Evolutionary conservation across 805 yeast species (phyloP).

Genomic region (Ogataea ganodermae): DNA sequence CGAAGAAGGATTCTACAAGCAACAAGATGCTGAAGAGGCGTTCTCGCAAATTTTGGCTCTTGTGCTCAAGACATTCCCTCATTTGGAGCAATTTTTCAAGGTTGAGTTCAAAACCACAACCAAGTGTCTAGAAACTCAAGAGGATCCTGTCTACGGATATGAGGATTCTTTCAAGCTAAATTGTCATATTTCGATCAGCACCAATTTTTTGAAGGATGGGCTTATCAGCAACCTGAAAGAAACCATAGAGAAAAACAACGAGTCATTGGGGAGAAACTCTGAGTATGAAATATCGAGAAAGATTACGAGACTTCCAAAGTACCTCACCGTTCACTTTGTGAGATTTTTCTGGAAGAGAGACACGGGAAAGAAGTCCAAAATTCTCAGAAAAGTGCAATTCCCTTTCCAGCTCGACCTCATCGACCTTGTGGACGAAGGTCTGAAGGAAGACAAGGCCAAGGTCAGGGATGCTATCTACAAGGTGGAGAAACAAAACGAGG

Average conservation of each 20-base stretch:
- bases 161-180: slow-evolving; percentile 72
- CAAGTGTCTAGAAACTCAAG: slow-evolving; percentile 58
- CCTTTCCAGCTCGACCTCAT: slow-evolving; percentile 91
- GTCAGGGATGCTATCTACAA: slow-evolving; percentile 77
- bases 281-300: slow-evolving; percentile 59
- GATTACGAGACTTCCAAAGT: slow-evolving; percentile 81
- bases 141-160: slow-evolving; percentile 43
- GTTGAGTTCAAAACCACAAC: slow-evolving; percentile 64
- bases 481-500: slow-evolving; percentile 72
- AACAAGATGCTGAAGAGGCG: slow-evolving; percentile 98
- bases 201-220: slow-evolving; percentile 89
- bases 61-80: slow-evolving; percentile 50
- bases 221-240: slow-evolving; percentile 73
- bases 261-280: slow-evolving; percentile 69
- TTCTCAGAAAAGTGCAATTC: slow-evolving; percentile 89
- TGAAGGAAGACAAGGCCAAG: slow-evolving; percentile 64
- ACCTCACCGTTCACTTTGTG: slow-evolving; percentile 86
- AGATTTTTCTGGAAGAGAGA: slow-evolving; percentile 96
- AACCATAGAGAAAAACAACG: slow-evolving; percentile 73
- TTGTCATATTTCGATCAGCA: slow-evolving; percentile 84
- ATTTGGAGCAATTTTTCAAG: slow-evolving; percentile 59
- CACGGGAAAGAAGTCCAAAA: slow-evolving; percentile 86
- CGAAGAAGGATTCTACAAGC: slow-evolving; percentile 72
- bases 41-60: slow-evolving; percentile 73
- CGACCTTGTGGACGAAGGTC: slow-evolving; percentile 80